Evolutionary conservation across 805 yeast genomes (phyloP), one percentile per base, ranked within the genome.

Genomic region (Suhomyces prunicola): DNA sequence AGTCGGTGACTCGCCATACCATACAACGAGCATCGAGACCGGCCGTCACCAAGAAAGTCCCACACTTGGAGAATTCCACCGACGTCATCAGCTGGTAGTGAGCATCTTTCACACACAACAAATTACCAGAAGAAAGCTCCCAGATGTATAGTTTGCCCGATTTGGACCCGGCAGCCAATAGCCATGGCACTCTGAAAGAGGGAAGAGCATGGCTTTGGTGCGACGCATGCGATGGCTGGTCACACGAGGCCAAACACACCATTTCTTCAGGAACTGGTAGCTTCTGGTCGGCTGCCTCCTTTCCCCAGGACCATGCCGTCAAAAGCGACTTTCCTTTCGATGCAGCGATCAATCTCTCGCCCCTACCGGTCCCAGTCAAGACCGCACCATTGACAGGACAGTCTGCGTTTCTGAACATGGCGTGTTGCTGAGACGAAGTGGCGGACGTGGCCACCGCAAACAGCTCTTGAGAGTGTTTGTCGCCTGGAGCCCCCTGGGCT

Each of bases 191-290:
- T 56, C 81, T 71, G 64, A 76, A 80, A 45, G 64, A 69, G 4
- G 84, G 78, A 19, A 68, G 63, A 13, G 55, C 63, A 9, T 57
- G 59, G 13, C 54, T 50, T 6, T 57, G 58, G 47, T 24, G 59
- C 57, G 31, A 55, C 48, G 15, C 57, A n/a, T 35, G 42, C 63
- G 54, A 35, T 41, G 72, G 61, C 61, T 72, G 66, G 66, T 71
- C 50, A 64, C 74, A 59, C 72, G 82, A 60, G 0, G 80, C 72
- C 47, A 90, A 60, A 63, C 90, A 82, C 12, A 80, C 70, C 41
- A 92, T 69, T 50, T 82, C 83, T 67, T 90, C 97, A 0, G 97
- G 97, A 12, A 92, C 75, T 0, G 97, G 94, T 41, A 92, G 77
- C 61, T 86, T 77, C 72, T 91, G 94, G 59, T 88, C 90, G 5